Percentiles rank a stretch among this genome's conserved stretches.
Conservation (phyloP, 768 basidiomycete species). For the Mycena indigotica region DNA sequence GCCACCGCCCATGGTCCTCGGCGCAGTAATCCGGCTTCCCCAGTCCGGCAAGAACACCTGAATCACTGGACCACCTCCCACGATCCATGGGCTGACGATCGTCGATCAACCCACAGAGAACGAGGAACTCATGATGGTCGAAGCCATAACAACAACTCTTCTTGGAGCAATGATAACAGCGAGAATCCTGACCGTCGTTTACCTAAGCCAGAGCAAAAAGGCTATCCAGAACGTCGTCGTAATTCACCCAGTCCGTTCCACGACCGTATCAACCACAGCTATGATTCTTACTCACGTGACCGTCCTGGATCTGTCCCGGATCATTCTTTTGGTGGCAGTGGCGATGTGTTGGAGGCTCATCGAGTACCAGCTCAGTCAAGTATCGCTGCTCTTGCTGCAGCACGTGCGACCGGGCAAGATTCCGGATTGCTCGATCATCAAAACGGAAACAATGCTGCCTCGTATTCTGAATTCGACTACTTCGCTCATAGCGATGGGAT, state of each 20-base stretch:
- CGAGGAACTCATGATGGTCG: no score
- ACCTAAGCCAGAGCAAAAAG: slow-evolving; percentile 14
- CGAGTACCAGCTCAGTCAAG: slow-evolving; percentile 11
- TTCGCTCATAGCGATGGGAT: slow-evolving; percentile 15
- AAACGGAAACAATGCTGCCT: not conserved
- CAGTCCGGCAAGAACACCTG: not conserved
- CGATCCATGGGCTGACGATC: slow-evolving; percentile 15
- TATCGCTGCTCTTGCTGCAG: slow-evolving; percentile 20
- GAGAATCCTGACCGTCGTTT: not conserved
- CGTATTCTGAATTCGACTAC: slow-evolving; percentile 25
- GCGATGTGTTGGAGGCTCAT: slow-evolving; percentile 18
- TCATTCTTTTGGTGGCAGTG: slow-evolving; percentile 6
- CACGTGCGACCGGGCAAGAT: slow-evolving; percentile 10
- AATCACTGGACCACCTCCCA: slow-evolving; percentile 16
- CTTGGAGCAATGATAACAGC: slow-evolving; percentile 2
- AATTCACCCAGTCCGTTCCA: slow-evolving; percentile 15
- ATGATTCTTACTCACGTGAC: slow-evolving; percentile 1
- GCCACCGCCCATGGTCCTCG: not conserved
- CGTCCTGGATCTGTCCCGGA: slow-evolving; percentile 5
- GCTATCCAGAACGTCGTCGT: slow-evolving; percentile 4
- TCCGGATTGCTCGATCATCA: no score
- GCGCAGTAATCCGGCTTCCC: not conserved
- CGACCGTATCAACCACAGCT: slow-evolving; percentile 16
- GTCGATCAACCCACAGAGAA: not conserved
- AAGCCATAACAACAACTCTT: not conserved